Evolutionary conservation across 768 basidiomycete genomes (phyloP).

Genomic region (Lactarius akahatsu): DNA sequence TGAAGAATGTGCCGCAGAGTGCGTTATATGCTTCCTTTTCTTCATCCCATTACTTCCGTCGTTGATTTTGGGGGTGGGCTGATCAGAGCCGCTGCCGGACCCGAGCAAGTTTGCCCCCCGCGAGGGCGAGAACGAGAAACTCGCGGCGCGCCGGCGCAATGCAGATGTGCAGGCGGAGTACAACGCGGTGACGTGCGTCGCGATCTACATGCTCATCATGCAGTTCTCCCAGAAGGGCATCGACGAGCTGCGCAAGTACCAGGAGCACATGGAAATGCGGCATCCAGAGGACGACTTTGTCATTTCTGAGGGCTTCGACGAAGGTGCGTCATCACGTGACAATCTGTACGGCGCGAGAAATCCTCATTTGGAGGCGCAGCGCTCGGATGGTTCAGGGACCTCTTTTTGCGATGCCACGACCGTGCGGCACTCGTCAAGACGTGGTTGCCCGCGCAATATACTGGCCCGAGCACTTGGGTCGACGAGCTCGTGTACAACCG

Average conservation of each 20-base stretch:
- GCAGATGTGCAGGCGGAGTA: slow-evolving; percentile 79
- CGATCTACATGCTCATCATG: slow-evolving; percentile 89
- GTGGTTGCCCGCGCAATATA: slow-evolving; percentile 80
- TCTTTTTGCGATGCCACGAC: slow-evolving; percentile 93
- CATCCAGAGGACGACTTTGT: slow-evolving; percentile 73
- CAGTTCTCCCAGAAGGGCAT: slow-evolving; percentile 93
- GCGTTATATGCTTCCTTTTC: slow-evolving; percentile 35
- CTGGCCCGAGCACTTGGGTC: slow-evolving; percentile 78
- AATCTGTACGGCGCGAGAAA: slow-evolving; percentile 12
- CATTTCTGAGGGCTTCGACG: slow-evolving; percentile 77
- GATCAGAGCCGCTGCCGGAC: slow-evolving; percentile 74
- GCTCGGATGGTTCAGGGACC: slow-evolving; percentile 85
- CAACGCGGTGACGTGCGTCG: slow-evolving; percentile 81
- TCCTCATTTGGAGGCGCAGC: slow-evolving; percentile 45
- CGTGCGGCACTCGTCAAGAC: slow-evolving; percentile 86
- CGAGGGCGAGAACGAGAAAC: slow-evolving; percentile 70
- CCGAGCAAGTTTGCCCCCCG: slow-evolving; percentile 70
- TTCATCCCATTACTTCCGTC: not conserved
- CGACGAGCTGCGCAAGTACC: slow-evolving; percentile 71
- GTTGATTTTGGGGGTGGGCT: slow-evolving; percentile 22
- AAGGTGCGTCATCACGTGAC: slow-evolving; percentile 49
- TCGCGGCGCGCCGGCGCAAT: slow-evolving; percentile 64
- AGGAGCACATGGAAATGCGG: slow-evolving; percentile 80
- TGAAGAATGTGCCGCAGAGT: slow-evolving; percentile 85
- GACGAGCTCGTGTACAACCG: slow-evolving; percentile 94